Conservation (phyloP, 495 filamentous ascomycete species). For the Penicillium daleae region DNA sequence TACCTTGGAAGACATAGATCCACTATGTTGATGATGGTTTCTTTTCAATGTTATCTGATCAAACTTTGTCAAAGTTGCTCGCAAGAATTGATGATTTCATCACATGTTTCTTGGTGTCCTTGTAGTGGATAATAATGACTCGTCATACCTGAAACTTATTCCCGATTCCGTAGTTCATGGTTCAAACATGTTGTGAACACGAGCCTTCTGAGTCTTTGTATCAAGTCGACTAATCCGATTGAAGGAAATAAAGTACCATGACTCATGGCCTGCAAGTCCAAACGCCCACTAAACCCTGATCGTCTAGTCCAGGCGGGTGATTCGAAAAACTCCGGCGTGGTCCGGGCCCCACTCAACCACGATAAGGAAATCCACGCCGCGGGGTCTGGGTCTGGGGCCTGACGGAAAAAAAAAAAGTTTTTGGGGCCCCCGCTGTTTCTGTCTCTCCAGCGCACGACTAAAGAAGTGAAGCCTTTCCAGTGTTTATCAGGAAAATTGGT, state of each 20-base stretch:
- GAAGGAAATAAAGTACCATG: background rate
- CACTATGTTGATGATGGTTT: too few relatives aligned
- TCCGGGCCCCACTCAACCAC: background rate
- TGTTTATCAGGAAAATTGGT: background rate
- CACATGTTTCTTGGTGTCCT: too few relatives aligned
- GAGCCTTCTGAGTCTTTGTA: too few relatives aligned
- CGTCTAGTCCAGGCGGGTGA: background rate
- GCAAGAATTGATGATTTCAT: too few relatives aligned
- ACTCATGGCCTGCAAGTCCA: background rate
- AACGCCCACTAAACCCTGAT: background rate
- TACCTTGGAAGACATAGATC: too few relatives aligned
- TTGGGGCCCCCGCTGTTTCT: background rate
- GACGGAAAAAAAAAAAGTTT: background rate
- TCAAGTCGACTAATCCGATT: background rate
- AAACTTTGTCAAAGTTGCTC: too few relatives aligned
- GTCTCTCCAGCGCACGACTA: background rate
- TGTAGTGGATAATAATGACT: too few relatives aligned
- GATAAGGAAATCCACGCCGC: slow-evolving; percentile 3
- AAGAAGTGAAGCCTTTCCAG: background rate
- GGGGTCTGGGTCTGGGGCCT: slow-evolving; percentile 6
- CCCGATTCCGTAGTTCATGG: background rate
- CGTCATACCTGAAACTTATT: too few relatives aligned
- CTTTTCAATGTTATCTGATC: too few relatives aligned
- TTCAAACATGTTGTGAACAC: background rate
- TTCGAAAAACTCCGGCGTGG: background rate